A percentile compares a stretch with the other conserved stretches of the same genome.
Conservation (phyloP, 768 basidiomycete genomes). For the Boletus vinaceobasis region DNA sequence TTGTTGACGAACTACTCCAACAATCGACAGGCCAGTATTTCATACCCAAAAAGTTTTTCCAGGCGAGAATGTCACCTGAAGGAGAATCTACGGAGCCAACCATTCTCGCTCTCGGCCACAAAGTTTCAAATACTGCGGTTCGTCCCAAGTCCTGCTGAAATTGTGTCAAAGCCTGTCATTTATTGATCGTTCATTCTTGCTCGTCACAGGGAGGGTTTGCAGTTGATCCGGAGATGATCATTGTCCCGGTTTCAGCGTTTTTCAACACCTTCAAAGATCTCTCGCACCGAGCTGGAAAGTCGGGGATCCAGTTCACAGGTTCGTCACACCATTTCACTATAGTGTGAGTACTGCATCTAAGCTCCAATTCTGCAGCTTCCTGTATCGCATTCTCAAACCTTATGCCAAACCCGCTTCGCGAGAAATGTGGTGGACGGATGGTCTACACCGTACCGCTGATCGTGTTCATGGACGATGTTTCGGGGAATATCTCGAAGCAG, state of each 20-base stretch:
- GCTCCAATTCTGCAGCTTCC: neutral
- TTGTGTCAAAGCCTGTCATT: too few species aligned
- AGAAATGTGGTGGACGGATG: too few species aligned
- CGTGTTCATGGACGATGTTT: too few species aligned
- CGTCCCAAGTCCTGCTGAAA: too few species aligned
- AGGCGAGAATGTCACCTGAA: neutral
- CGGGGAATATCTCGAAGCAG: too few species aligned
- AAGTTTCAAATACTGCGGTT: neutral
- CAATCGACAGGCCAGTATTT: constrained; percentile 3
- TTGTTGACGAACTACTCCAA: constrained; percentile 22
- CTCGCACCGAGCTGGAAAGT: neutral
- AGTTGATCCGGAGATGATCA: neutral
- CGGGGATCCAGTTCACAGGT: constrained; percentile 5
- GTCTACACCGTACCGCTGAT: too few species aligned
- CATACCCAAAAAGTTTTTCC: constrained; percentile 10
- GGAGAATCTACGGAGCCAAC: neutral
- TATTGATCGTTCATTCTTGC: too few species aligned
- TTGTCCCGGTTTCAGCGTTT: constrained; percentile 7
- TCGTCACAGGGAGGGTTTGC: too few species aligned
- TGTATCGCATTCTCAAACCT: too few species aligned
- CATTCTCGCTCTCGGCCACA: neutral
- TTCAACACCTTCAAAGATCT: constrained; percentile 7
- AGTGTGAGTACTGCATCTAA: too few species aligned
- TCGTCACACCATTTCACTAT: neutral
- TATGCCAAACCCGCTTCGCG: too few species aligned